Percentiles rank a stretch among this genome's conserved stretches.
Conservation (phyloP, 2,329 filamentous ascomycete species). For the Coleophoma eucalyptorum region DNA sequence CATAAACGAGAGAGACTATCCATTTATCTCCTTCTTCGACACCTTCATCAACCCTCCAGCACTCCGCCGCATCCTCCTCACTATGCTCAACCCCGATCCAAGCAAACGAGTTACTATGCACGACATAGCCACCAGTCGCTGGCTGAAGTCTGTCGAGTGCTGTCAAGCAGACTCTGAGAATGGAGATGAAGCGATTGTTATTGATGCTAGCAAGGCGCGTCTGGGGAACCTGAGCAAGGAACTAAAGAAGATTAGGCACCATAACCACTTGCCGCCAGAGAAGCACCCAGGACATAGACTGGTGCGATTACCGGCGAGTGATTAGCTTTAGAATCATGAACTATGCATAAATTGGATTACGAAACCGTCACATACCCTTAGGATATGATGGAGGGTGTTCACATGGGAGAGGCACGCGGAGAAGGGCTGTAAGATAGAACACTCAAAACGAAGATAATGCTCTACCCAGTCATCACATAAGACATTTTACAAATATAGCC, state of each 20-base stretch:
- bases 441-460: no score
- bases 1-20: slow-evolving; percentile 59
- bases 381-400: no score
- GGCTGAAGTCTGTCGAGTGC: slow-evolving; percentile 72
- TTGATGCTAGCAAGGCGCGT: slow-evolving; percentile 47
- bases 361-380: no score
- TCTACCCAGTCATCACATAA: no score
- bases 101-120: slow-evolving; percentile 64
- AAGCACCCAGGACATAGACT: slow-evolving; percentile 19
- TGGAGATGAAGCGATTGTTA: slow-evolving; percentile 49
- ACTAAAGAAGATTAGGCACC: slow-evolving; percentile 37
- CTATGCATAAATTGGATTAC: no score
- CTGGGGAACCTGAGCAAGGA: slow-evolving; percentile 37
- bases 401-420: no score
- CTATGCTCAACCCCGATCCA: slow-evolving; percentile 81
- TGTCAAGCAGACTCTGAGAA: slow-evolving; percentile 71
- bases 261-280: slow-evolving; percentile 24
- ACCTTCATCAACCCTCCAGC: slow-evolving; percentile 60
- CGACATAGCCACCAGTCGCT: slow-evolving; percentile 67
- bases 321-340: no score
- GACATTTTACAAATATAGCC: no score
- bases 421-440: no score
- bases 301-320: slow-evolving; percentile 19
- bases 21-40: slow-evolving; percentile 63
- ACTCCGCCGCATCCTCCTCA: slow-evolving; percentile 67